Evolutionary conservation across 2,329 filamentous ascomycete species (phyloP).

Genomic region (Colletotrichum tofieldiae): DNA sequence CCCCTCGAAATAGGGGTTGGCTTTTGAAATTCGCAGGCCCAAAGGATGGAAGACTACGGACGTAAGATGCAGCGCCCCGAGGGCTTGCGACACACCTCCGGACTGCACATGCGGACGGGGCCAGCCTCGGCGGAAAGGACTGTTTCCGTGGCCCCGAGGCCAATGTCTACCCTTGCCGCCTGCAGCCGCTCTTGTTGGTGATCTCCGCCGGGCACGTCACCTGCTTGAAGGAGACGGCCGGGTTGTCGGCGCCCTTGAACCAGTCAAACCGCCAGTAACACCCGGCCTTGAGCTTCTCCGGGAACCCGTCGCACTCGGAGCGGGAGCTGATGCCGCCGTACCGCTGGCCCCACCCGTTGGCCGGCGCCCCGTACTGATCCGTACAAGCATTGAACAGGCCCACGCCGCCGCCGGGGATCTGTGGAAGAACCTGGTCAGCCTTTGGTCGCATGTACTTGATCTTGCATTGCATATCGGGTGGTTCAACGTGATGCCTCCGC

Average conservation of each 20-base stretch:
- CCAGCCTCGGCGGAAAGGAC: neutral
- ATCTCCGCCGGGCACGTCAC: slow-evolving; percentile 69
- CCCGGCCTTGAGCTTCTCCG: slow-evolving; percentile 67
- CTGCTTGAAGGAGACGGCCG: slow-evolving; percentile 67
- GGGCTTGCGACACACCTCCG: neutral
- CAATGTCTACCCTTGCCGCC: slow-evolving; percentile 44
- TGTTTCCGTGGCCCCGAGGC: neutral
- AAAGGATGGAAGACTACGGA: neutral
- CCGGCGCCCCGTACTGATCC: slow-evolving; percentile 60
- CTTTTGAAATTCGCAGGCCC: neutral
- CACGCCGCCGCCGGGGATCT: slow-evolving; percentile 68
- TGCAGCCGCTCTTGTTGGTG: slow-evolving; percentile 58
- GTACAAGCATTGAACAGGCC: slow-evolving; percentile 64
- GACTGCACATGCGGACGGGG: neutral
- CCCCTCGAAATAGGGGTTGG: neutral
- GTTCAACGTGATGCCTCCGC: neutral
- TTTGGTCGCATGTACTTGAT: neutral
- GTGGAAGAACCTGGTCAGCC: neutral
- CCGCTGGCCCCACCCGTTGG: slow-evolving; percentile 68
- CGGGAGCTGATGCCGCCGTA: slow-evolving; percentile 71
- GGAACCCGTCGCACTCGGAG: slow-evolving; percentile 68
- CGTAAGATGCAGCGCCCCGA: neutral
- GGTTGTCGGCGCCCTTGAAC: slow-evolving; percentile 73
- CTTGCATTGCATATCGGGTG: neutral
- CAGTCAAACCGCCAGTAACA: slow-evolving; percentile 78